A percentile compares a stretch with the other conserved stretches of the same genome.
Evolutionary conservation across 306 rosid species (phyloP).

Genomic region (Fragaria vesca): DNA sequence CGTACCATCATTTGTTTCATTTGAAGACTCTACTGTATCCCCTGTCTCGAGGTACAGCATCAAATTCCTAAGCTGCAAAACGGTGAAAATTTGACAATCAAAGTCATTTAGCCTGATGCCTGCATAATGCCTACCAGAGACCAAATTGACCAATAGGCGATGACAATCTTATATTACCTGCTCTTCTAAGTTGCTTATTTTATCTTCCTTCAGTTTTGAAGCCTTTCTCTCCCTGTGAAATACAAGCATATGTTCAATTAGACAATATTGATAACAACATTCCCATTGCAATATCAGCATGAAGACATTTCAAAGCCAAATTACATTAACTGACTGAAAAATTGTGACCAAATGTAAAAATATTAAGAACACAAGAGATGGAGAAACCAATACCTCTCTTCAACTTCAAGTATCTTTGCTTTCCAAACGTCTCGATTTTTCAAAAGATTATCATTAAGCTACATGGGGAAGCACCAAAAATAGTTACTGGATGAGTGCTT

Average conservation of each 20-base stretch:
- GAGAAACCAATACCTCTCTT: constrained; percentile 55
- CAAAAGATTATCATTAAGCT: constrained; percentile 87
- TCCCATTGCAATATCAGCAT: background rate
- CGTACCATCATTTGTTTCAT: constrained; percentile 33
- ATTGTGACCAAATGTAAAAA: background rate
- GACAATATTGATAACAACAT: background rate
- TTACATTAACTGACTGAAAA: background rate
- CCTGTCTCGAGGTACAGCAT: constrained; percentile 68
- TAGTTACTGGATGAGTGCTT: constrained; percentile 3
- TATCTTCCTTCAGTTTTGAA: constrained; percentile 41
- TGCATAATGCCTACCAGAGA: background rate
- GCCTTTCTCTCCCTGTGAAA: constrained; percentile 54
- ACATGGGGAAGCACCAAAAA: constrained; percentile 32
- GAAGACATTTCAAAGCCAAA: background rate
- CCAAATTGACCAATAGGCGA: background rate
- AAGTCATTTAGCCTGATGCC: background rate
- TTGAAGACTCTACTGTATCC: constrained; percentile 37
- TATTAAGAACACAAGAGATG: constrained; percentile 1
- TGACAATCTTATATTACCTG: constrained; percentile 48
- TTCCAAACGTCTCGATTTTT: constrained; percentile 82
- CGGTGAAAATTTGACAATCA: background rate
- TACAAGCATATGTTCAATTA: constrained; percentile 4
- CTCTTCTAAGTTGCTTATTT: constrained; percentile 52
- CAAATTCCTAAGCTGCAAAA: constrained; percentile 64
- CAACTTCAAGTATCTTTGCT: constrained; percentile 62